These are phyloP conservation scores for Euphorbia pulcherrima DNA, from an alignment of 345 rosid species.

Conservation along the genomic window DNA sequence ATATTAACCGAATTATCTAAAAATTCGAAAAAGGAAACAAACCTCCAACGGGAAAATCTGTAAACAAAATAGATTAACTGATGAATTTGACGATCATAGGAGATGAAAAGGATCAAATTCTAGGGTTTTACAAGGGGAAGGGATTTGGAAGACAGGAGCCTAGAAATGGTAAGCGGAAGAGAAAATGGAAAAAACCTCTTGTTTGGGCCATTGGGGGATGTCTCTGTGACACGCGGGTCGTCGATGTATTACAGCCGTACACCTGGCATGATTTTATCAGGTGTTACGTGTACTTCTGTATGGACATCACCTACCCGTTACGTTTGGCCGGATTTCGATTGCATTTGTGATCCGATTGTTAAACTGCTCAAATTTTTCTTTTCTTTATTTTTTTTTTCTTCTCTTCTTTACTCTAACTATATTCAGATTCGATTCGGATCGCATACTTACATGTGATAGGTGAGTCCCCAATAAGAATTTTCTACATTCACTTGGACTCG, in stretches of 20 bases:
- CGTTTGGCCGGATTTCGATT: neutral
- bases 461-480: too few relatives aligned
- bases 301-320: neutral
- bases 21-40: neutral
- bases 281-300: neutral
- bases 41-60: neutral
- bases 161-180: neutral
- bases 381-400: too few relatives aligned
- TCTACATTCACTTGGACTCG: too few relatives aligned
- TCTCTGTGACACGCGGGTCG: slow-evolving; percentile 18
- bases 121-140: slow-evolving; percentile 17
- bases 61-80: neutral
- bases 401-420: too few relatives aligned
- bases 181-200: neutral
- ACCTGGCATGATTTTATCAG: slow-evolving; percentile 14
- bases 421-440: too few relatives aligned
- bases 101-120: neutral
- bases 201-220: neutral
- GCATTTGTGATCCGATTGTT: too few relatives aligned
- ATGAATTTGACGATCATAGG: neutral
- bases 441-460: too few relatives aligned
- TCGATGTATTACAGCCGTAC: neutral
- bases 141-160: neutral
- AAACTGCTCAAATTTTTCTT: too few relatives aligned
- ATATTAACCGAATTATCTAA: neutral